Evolutionary conservation across 441 rosid species (phyloP).

Genomic region (Pelargonium australe): DNA sequence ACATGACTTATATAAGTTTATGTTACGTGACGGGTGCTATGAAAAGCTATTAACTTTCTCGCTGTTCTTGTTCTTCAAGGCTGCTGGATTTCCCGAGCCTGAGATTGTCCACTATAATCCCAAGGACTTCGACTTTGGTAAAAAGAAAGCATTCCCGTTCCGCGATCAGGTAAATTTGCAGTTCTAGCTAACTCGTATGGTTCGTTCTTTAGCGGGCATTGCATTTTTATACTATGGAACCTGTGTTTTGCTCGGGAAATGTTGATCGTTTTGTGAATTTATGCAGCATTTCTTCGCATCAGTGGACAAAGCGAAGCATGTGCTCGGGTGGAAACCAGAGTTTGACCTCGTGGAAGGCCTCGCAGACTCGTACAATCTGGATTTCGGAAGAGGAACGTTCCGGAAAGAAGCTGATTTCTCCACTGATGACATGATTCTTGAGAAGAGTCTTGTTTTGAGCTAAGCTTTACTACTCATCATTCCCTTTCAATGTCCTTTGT

Average conservation of each 20-base stretch:
- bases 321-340: constrained; percentile 69
- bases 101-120: constrained; percentile 81
- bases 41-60: not conserved
- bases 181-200: not conserved
- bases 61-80: constrained; percentile 34
- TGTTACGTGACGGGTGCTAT: too few species aligned
- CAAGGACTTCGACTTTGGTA: constrained; percentile 87
- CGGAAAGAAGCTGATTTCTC: constrained; percentile 90
- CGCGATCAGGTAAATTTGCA: constrained; percentile 70
- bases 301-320: constrained; percentile 73
- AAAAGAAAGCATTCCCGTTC: constrained; percentile 97
- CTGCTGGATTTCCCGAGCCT: constrained; percentile 92
- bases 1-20: too few species aligned
- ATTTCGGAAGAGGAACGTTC: constrained; percentile 78
- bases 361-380: constrained; percentile 80
- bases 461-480: not conserved
- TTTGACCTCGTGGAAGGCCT: constrained; percentile 79
- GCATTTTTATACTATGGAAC: too few species aligned
- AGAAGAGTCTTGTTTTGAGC: constrained; percentile 59
- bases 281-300: constrained; percentile 96
- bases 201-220: too few species aligned
- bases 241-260: too few species aligned
- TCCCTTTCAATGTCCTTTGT: too few species aligned
- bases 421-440: constrained; percentile 72
- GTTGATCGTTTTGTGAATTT: not conserved